Percentiles rank a stretch among this genome's conserved stretches.
phyloP scores from a whole-genome alignment of 305 asterid species.

The Solanum hybrid region DNA sequence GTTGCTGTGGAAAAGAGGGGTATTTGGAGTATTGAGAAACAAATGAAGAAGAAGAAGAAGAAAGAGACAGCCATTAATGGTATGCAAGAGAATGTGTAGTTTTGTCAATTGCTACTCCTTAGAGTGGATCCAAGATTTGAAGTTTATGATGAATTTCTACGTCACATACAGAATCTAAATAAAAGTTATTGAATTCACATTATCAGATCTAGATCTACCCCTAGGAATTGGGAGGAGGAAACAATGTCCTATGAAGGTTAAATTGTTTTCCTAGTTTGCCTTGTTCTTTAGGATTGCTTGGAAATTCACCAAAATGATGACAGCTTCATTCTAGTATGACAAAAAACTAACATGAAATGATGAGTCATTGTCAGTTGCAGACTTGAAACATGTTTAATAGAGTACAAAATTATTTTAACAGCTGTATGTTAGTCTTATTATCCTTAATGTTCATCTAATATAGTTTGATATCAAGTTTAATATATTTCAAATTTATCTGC shows the following conservation, averaged over 20 bases:
- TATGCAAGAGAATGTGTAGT: neutral
- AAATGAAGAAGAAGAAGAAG: conserved; percentile 9
- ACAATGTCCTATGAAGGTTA: neutral
- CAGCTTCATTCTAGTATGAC: neutral
- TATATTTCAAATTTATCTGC: neutral
- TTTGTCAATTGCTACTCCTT: neutral
- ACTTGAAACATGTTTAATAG: no score
- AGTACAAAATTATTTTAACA: no score
- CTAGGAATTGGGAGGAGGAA: neutral
- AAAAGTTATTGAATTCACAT: neutral
- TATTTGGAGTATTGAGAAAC: conserved; percentile 22
- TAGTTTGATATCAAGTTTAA: neutral
- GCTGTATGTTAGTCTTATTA: neutral
- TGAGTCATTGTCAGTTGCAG: no score
- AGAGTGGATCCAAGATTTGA: neutral
- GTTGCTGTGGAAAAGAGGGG: conserved; percentile 35
- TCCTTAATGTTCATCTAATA: neutral
- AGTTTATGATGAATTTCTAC: neutral
- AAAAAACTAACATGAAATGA: neutral
- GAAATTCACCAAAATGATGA: neutral
- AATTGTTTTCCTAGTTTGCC: neutral
- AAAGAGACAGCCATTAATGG: neutral
- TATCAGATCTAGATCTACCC: neutral
- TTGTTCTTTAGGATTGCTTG: neutral
- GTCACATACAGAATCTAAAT: neutral